Evolutionary conservation across 2,329 filamentous ascomycete species (phyloP).

Genomic region (Corynespora cassiicola): DNA sequence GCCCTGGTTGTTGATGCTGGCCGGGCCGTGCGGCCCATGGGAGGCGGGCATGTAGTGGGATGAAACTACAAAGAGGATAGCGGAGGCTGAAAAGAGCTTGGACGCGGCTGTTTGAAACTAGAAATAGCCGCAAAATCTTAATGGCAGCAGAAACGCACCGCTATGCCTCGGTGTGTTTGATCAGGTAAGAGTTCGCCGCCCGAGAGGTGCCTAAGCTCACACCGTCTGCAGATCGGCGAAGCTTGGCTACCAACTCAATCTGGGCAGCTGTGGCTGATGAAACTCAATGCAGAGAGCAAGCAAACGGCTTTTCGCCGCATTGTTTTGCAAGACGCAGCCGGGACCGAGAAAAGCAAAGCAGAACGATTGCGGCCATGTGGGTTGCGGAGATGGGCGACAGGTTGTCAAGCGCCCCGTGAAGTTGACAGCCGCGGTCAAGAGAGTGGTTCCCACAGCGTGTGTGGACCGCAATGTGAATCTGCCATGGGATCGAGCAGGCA

Average conservation of each 20-base stretch:
- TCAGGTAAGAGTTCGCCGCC: slow-evolving; percentile 5
- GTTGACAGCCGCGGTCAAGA: no score
- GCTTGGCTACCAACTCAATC: slow-evolving; percentile 33
- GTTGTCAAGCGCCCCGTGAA: no score
- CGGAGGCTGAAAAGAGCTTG: slow-evolving; percentile 3
- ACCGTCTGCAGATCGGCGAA: slow-evolving; percentile 19
- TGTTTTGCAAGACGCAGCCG: no score
- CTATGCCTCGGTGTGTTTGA: slow-evolving; percentile 1
- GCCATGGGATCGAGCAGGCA: no score
- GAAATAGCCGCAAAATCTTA: slow-evolving; percentile 4
- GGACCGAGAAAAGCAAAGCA: slow-evolving; percentile 1
- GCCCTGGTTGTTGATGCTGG: slow-evolving; percentile 7
- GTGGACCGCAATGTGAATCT: no score
- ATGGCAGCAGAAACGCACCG: slow-evolving; percentile 4
- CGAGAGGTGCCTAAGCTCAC: slow-evolving; percentile 24
- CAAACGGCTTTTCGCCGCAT: no score
- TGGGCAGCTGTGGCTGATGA: slow-evolving; percentile 22
- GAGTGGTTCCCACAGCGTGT: no score
- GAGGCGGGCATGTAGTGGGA: slow-evolving; percentile 9
- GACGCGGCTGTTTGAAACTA: slow-evolving; percentile 6
- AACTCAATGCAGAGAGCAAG: no score
- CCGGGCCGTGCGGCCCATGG: slow-evolving; percentile 7
- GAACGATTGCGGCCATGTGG: no score
- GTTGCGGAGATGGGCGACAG: no score
- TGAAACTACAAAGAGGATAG: slow-evolving; percentile 20